Base-by-base conservation (phyloP, 768 basidiomycete genomes). In the Botryobasidium botryosum region DNA sequence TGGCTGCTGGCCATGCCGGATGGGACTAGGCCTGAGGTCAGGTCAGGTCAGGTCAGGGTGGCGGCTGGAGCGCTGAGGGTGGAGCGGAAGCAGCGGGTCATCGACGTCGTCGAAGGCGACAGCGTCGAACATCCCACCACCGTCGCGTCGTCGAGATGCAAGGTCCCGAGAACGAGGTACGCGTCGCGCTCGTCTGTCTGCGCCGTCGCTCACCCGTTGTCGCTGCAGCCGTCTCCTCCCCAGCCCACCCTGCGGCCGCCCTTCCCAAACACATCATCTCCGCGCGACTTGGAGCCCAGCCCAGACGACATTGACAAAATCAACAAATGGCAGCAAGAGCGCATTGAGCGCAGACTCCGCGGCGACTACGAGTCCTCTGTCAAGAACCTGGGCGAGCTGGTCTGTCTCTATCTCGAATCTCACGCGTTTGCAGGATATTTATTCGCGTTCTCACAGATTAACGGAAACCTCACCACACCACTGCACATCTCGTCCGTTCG, bases 291-390 rank as follows among this genome's bases (percentile, higher is more conserved):
- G 28, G 75, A 79, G 46, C 74, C 75, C 3, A 23, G 21, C 10
- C 31, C 46, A 15, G 55, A 57, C 1, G 70, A 75, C 35, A 42
- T 76, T 1, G 72, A 76, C 28, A 74, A 72, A 40, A 56, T 82
- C 3, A 56, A 63, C 25, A 64, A 75, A 63, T 81, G 80, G 81
- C 76, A 86, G 51, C 69, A 82, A 57, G 71, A 80, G 41, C 71
- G 85, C n/a, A 65, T 78, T 3, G 69, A 71, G 26, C 66, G 77
- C 45, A 73, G 71, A 54, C 62, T 88, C 42, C 64, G 66, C 40
- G 83, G 79, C 10, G 81, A 88, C 55, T 87, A 88, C 54, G 77
- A 87, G 62, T 74, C 75, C 18, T 71, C 73, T 5, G 69, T 75
- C 7, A 51, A 70, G 32, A 70, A 76, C 47, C 64, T 85, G 18